Conservation (phyloP, 1,139 yeast species). For the Blastobotrys elegans region DNA sequence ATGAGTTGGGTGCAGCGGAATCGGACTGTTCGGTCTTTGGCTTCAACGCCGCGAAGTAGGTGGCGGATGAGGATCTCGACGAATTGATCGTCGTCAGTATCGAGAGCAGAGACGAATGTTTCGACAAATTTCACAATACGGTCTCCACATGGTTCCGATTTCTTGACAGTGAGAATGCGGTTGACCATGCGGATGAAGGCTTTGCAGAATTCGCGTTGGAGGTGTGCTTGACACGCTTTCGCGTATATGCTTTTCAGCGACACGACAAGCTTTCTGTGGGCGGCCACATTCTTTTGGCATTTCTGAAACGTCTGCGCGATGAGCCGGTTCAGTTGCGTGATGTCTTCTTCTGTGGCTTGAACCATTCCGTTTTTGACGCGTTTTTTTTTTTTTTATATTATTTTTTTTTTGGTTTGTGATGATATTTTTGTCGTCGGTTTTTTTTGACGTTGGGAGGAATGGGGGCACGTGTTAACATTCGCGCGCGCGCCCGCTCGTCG, state of each 20-base stretch:
- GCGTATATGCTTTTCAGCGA: conserved; percentile 56
- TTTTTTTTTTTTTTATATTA: not conserved
- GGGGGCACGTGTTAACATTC: no score
- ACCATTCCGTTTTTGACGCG: no score
- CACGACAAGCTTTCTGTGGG: conserved; percentile 70
- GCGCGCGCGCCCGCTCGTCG: no score
- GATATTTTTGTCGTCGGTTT: not conserved
- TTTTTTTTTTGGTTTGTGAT: not conserved
- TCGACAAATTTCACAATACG: conserved; percentile 71
- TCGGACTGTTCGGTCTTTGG: conserved; percentile 72
- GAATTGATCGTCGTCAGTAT: conserved; percentile 46
- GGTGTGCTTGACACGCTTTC: conserved; percentile 49
- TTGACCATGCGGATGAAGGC: conserved; percentile 58
- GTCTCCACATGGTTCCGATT: conserved; percentile 70
- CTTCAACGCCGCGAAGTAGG: conserved; percentile 68
- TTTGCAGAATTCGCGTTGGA: conserved; percentile 54
- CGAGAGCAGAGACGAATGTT: conserved; percentile 52
- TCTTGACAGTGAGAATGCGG: conserved; percentile 61
- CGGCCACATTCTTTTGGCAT: conserved; percentile 67
- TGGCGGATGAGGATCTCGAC: conserved; percentile 60
- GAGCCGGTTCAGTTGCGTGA: conserved; percentile 21
- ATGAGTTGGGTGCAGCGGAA: conserved; percentile 75
- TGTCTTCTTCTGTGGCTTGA: conserved; percentile 21
- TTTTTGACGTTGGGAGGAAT: no score
- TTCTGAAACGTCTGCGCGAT: conserved; percentile 73